Percentiles rank a stretch among this genome's conserved stretches.
phyloP scores from a whole-genome alignment of 495 filamentous ascomycete genomes.

The Neurospora sp. region DNA sequence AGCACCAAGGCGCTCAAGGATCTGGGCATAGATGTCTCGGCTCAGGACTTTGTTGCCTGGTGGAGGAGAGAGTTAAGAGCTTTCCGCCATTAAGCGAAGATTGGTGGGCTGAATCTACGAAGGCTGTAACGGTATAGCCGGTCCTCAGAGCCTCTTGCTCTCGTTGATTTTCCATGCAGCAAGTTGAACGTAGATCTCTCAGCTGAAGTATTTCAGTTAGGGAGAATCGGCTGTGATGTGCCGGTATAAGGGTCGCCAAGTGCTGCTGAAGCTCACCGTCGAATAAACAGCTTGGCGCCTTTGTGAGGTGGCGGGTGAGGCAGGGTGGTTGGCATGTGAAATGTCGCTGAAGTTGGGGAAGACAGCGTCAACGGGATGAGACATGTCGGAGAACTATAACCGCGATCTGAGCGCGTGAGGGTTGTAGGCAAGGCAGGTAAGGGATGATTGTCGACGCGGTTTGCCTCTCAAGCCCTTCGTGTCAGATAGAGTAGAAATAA shows the following conservation, averaged over 20 bases:
- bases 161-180: neutral
- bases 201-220: neutral
- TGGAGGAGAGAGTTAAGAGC: conserved; percentile 52
- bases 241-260: neutral
- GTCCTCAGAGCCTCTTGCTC: neutral
- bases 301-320: neutral
- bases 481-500: neutral
- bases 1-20: conserved; percentile 67
- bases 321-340: neutral
- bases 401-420: neutral
- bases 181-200: neutral
- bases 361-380: neutral
- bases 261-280: neutral
- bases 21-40: conserved; percentile 65
- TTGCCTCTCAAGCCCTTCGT: neutral
- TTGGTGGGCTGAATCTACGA: neutral
- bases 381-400: neutral
- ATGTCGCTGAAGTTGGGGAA: neutral
- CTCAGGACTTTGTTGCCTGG: conserved; percentile 71
- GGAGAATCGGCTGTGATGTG: neutral
- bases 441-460: neutral
- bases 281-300: neutral
- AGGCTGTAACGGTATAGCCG: neutral
- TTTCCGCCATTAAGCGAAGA: conserved; percentile 29
- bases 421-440: neutral